phyloP scores from a whole-genome alignment of 2,329 filamentous ascomycete species.

The Setomelanomma holmii region DNA sequence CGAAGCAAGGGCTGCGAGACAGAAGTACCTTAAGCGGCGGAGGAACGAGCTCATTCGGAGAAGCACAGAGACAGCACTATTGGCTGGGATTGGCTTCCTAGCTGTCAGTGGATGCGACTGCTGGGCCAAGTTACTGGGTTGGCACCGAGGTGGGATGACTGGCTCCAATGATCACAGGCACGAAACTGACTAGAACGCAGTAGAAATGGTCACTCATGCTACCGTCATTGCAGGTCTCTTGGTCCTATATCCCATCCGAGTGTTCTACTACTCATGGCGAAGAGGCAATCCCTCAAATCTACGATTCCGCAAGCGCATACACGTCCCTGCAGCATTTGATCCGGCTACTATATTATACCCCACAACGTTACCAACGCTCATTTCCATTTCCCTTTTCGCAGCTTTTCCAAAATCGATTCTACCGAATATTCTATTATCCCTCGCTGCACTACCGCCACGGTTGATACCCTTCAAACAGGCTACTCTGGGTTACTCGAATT shows the following conservation, averaged over 20 bases:
- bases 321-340: slow-evolving; percentile 81
- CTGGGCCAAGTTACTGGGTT: slow-evolving; percentile 44
- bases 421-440: slow-evolving; percentile 80
- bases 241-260: slow-evolving; percentile 48
- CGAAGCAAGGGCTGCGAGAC: slow-evolving; percentile 56
- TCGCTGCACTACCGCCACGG: slow-evolving; percentile 76
- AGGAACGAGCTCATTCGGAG: slow-evolving; percentile 85
- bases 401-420: slow-evolving; percentile 69
- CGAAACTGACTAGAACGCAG: slow-evolving; percentile 22
- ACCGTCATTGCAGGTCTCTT: slow-evolving; percentile 39
- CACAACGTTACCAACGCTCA: slow-evolving; percentile 74
- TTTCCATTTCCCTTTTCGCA: slow-evolving; percentile 75
- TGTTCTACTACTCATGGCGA: slow-evolving; percentile 42
- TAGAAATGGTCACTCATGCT: slow-evolving; percentile 51
- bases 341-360: slow-evolving; percentile 92
- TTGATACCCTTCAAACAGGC: slow-evolving; percentile 71
- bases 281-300: slow-evolving; percentile 30
- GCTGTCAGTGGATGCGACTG: slow-evolving; percentile 51
- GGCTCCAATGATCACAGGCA: background rate
- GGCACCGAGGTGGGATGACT: slow-evolving; percentile 51
- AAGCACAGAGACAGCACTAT: slow-evolving; percentile 61
- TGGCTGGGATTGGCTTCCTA: slow-evolving; percentile 60
- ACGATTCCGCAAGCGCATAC: slow-evolving; percentile 56
- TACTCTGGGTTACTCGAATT: slow-evolving; percentile 64
- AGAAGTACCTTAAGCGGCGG: slow-evolving; percentile 81